Conservation (phyloP, 805 yeast species). For the Candida railenensis region DNA sequence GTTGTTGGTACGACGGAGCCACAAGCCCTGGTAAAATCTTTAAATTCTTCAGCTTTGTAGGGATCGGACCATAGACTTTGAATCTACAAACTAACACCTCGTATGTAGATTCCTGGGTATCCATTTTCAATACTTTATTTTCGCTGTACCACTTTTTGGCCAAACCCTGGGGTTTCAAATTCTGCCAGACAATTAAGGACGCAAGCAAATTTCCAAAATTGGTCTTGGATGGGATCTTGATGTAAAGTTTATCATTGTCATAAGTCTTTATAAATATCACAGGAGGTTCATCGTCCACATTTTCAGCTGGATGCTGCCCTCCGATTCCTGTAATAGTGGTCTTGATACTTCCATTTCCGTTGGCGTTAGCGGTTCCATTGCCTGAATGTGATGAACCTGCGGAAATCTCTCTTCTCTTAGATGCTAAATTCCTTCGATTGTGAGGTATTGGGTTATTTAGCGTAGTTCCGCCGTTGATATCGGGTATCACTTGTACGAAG, state of each 20-base stretch:
- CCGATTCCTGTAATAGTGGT: neutral
- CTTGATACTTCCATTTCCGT: neutral
- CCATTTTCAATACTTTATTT: constrained; percentile 24
- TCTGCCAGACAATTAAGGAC: constrained; percentile 56
- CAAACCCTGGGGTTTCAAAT: constrained; percentile 50
- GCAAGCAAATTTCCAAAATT: constrained; percentile 45
- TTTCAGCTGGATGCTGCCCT: neutral
- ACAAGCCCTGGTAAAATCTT: constrained; percentile 35
- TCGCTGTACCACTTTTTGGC: constrained; percentile 53
- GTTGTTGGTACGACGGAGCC: constrained; percentile 32
- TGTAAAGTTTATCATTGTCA: constrained; percentile 37
- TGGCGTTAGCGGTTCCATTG: neutral
- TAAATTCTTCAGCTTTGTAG: constrained; percentile 37
- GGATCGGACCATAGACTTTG: constrained; percentile 63
- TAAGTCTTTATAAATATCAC: constrained; percentile 41
- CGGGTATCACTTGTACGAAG: constrained; percentile 35
- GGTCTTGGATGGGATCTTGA: constrained; percentile 32
- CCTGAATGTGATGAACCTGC: neutral
- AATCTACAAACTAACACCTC: constrained; percentile 61
- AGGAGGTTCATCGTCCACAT: constrained; percentile 26
- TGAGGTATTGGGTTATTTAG: constrained; percentile 4
- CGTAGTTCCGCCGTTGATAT: constrained; percentile 11
- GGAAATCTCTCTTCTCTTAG: neutral
- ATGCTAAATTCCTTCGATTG: neutral
- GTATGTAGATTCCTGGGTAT: constrained; percentile 22